Evolutionary conservation across 306 rosid genomes (phyloP), one percentile per base, ranked within the genome.

Genomic region (Inga leiocalycina): DNA sequence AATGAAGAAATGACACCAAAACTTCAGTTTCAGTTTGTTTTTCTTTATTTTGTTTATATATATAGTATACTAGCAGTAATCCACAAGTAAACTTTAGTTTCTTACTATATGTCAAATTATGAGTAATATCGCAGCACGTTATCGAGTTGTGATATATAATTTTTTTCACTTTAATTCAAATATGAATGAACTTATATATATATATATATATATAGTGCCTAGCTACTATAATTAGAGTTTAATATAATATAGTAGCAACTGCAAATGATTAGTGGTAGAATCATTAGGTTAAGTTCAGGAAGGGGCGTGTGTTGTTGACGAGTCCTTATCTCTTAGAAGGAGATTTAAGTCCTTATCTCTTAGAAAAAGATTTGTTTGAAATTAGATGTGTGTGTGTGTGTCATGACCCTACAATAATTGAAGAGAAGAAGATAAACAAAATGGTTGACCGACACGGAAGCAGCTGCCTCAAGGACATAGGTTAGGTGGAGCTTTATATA

Each of bases 301-400:
- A 69, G 51, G 39, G 49, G 49, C 32, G 32, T 19, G 24, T 4
- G 75, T 22, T 44, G 75, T 12, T 71, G 9, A 44, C 13, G 19
- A n/a, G 75, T 71, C 56, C 75, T 71, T 44, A 71, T 71, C 76
- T 45, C 54, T 71, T 71, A 0, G 56, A 12, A n/a, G 11, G 35
- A 9, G 45, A 41, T 46, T 46, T 7, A 9, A n/a, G 75, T 71
- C 75, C 75, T 71, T 71, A 71, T 71, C 75, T 44, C 52, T 71
- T 71, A 12, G 54, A 10, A n/a, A 11, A 9, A 13, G 30, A 43
- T 44, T 44, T 71, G 44, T 69, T 27, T 46, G 77, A 41, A 6
- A 48, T 73, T 73, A 48, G 77, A 24, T 30, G 15, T 66, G 32
- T 15, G 34, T 32, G 6, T 37, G 41, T 4, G 0, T 37, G 5